A percentile compares a stretch with the other conserved stretches of the same genome.
Evolutionary conservation across 257 asterid genomes (phyloP).

Genomic region (Parsonsia alboflavescens): DNA sequence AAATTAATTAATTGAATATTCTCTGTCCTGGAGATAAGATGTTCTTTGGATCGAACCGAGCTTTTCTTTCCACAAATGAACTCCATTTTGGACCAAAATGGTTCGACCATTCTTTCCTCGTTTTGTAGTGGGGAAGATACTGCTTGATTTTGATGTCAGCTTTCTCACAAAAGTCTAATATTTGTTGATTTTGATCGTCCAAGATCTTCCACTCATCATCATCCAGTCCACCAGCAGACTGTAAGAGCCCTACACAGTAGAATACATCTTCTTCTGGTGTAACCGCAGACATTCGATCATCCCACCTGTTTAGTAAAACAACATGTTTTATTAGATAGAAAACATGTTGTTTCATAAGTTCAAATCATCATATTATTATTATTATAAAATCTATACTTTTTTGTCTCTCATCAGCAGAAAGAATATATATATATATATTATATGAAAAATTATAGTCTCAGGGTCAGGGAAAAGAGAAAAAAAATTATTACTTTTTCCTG

Average conservation of each 20-base stretch:
- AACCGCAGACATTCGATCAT: constrained; percentile 33
- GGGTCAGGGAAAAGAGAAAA: too few species aligned
- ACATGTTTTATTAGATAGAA: background rate
- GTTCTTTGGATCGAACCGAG: constrained; percentile 34
- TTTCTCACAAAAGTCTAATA: constrained; percentile 26
- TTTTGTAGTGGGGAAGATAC: constrained; percentile 34
- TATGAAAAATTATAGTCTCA: background rate
- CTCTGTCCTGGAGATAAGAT: constrained; percentile 36
- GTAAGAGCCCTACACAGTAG: constrained; percentile 33
- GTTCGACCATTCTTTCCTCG: constrained; percentile 26
- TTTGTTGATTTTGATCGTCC: constrained; percentile 28
- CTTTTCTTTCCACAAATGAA: constrained; percentile 25
- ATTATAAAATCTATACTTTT: too few species aligned
- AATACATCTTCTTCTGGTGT: constrained; percentile 33
- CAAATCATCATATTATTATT: too few species aligned
- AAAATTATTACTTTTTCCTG: constrained; percentile 34
- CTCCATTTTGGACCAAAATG: constrained; percentile 39
- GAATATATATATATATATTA: too few species aligned
- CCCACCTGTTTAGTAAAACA: constrained; percentile 27
- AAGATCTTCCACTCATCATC: constrained; percentile 16
- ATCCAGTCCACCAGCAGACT: constrained; percentile 14
- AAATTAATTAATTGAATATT: constrained; percentile 26
- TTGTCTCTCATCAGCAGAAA: background rate
- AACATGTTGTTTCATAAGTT: too few species aligned
- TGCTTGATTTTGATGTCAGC: constrained; percentile 28